These are phyloP conservation scores for Candida manassasensis DNA, from an alignment of 805 yeast species.

Conservation along the genomic window DNA sequence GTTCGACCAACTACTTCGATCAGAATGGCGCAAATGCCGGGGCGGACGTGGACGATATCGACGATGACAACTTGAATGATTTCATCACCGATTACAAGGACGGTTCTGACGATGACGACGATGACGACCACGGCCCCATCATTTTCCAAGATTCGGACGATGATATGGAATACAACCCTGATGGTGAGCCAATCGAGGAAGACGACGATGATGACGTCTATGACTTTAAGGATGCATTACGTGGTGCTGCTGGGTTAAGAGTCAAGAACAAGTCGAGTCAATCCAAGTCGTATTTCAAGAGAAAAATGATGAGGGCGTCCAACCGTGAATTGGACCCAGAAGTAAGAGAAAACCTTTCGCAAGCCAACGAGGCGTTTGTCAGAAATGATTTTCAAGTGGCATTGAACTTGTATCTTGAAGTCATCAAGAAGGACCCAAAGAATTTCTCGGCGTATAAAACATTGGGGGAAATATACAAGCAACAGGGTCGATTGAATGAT, in stretches of 20 bases:
- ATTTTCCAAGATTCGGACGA: constrained; percentile 2
- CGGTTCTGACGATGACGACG: constrained; percentile 7
- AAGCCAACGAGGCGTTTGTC: constrained; percentile 80
- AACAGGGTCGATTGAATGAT: constrained; percentile 61
- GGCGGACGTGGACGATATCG: too few species aligned
- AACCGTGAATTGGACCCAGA: constrained; percentile 63
- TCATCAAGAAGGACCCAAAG: constrained; percentile 70
- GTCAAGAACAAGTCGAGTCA: constrained; percentile 34
- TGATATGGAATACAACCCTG: constrained; percentile 1
- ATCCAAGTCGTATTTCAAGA: constrained; percentile 33
- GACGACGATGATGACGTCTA: constrained; percentile 40
- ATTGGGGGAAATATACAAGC: constrained; percentile 74
- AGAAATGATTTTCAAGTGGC: constrained; percentile 57
- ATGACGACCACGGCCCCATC: constrained; percentile 3
- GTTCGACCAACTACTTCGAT: neutral
- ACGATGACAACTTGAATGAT: constrained; percentile 9
- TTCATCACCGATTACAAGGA: constrained; percentile 7
- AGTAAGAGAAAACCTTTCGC: constrained; percentile 57
- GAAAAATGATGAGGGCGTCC: constrained; percentile 31
- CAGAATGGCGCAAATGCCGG: too few species aligned
- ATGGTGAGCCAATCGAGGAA: constrained; percentile 30
- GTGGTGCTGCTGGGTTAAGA: constrained; percentile 64
- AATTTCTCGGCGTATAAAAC: constrained; percentile 84
- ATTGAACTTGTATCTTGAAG: constrained; percentile 55
- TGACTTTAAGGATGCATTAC: constrained; percentile 56